Evolutionary conservation across 129 eudicot species (phyloP), one percentile per base, ranked within the genome.

Genomic region (Chrysanthemum lavandulifolium): DNA sequence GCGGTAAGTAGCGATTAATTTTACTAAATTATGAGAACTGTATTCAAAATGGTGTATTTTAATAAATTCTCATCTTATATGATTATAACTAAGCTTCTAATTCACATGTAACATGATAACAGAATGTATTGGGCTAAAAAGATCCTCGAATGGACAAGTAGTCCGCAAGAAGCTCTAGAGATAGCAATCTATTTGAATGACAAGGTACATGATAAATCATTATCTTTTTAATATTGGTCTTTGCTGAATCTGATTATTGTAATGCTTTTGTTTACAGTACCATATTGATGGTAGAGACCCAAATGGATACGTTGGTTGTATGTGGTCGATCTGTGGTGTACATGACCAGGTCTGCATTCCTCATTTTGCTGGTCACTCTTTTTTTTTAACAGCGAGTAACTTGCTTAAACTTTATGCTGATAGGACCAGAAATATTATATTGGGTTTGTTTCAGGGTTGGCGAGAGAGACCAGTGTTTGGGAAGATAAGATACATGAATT

Each of bases 41-140:
- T 36, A 36, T 5, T 36, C 13, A 19, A 18, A 19, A 14, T 31
- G 49, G 2, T 7, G 18, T 2, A 51, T 68, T 19, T 14, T 49
- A 21, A 68, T 6, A 25, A 3, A 1, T 25, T 53, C 18, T 36
- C 31, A 67, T 68, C 31, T 14, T 50, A 4, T 33, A 23, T 54
- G 15, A 61, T 18, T 54, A n/a, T 13, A 69, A 52, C 40, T 13
- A 67, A 57, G 19, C 31, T 31, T 74, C 18, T 70, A 51, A 43
- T n/a, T 40, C 10, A 21, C 56, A 16, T 10, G 60, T 61, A 54
- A 65, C 29, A 31, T 36, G 69, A 52, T 54, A 49, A 52, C 86
- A 95, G 97, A 84, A 95, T 95, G 99, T 95, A 95, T 64, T 95
- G 99, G 99, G 97, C 97, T 2, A 95, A 95, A 75, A 91, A 95